phyloP scores from a whole-genome alignment of 352 stramenopile species.

The Globisporangium paddicum region DNA sequence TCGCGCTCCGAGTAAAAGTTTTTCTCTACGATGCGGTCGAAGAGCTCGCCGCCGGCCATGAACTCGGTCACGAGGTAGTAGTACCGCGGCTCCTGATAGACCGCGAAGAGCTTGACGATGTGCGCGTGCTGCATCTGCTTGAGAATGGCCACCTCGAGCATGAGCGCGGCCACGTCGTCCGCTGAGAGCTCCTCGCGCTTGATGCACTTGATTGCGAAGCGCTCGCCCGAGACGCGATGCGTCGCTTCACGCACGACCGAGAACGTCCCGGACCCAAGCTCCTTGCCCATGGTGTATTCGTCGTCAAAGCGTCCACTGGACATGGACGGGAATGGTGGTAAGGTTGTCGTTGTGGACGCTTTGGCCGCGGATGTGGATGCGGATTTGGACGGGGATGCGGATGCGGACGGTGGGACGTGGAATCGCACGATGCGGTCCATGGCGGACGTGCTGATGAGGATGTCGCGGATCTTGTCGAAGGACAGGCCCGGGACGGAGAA shows the following conservation, averaged over 20 bases:
- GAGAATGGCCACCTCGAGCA: conserved; percentile 73
- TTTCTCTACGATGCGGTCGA: conserved; percentile 87
- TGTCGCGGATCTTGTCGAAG: conserved; percentile 68
- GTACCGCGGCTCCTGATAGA: conserved; percentile 88
- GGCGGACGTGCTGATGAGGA: conserved; percentile 59
- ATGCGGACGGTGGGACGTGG: conserved; percentile 36
- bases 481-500: conserved; percentile 41
- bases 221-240: conserved; percentile 34
- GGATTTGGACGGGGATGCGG: not conserved
- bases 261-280: conserved; percentile 57
- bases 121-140: conserved; percentile 84
- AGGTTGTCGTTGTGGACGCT: not conserved
- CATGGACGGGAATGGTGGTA: not conserved
- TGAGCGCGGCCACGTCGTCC: conserved; percentile 69
- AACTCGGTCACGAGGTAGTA: conserved; percentile 98
- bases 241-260: conserved; percentile 51
- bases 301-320: conserved; percentile 41
- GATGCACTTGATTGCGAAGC: conserved; percentile 65
- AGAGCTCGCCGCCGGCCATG: conserved; percentile 84
- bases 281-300: conserved; percentile 52
- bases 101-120: conserved; percentile 88
- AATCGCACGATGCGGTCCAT: conserved; percentile 60
- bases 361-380: not conserved
- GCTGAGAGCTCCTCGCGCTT: conserved; percentile 36
- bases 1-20: conserved; percentile 84